Conservation (phyloP, 495 filamentous ascomycete genomes). For the Penicillium flavigenum region DNA sequence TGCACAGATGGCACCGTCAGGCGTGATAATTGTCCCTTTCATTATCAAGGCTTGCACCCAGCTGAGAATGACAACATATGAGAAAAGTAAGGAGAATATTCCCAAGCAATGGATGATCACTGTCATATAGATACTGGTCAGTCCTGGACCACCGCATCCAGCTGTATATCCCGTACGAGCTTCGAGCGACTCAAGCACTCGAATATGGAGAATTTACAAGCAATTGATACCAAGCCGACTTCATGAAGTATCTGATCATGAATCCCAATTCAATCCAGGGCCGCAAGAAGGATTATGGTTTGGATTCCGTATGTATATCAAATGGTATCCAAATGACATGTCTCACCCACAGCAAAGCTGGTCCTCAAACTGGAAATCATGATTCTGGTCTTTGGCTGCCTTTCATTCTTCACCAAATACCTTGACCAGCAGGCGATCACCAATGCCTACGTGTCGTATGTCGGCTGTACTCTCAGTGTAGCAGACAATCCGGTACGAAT, state of each 20-base stretch:
- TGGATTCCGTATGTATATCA: neutral
- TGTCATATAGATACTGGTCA: neutral
- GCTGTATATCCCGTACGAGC: neutral
- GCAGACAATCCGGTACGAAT: neutral
- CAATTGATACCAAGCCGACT: neutral
- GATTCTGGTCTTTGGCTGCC: conserved; percentile 21
- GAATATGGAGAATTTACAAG: neutral
- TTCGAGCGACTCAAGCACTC: neutral
- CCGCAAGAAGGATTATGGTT: neutral
- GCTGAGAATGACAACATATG: neutral
- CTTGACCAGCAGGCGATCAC: conserved; percentile 26
- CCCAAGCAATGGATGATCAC: neutral
- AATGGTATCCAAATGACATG: conserved; percentile 1
- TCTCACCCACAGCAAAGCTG: conserved; percentile 10
- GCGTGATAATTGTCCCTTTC: conserved; percentile 10
- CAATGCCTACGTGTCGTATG: conserved; percentile 37
- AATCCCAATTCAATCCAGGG: neutral
- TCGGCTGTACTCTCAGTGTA: neutral
- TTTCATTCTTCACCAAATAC: conserved; percentile 39
- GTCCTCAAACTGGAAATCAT: conserved; percentile 21
- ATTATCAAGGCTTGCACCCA: neutral
- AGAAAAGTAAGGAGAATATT: neutral
- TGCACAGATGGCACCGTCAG: conserved; percentile 5
- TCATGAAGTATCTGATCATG: neutral
- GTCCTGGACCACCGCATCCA: neutral